phyloP scores from a whole-genome alignment of 345 rosid genomes.

The Brassica nigra region DNA sequence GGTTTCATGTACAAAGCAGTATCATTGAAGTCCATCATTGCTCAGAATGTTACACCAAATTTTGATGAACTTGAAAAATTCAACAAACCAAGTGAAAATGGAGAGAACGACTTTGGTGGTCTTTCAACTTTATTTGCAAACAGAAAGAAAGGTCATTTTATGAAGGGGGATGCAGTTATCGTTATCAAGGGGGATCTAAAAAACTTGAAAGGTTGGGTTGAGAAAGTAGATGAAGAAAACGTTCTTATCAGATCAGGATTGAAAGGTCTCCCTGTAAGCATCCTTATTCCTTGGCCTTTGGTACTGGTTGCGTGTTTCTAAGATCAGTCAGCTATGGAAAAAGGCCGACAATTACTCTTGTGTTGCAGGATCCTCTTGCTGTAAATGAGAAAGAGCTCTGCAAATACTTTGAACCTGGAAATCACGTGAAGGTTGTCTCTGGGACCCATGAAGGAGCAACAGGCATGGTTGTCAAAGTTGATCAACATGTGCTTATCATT shows the following conservation, averaged over 20 bases:
- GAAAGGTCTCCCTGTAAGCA: conserved; percentile 93
- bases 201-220: conserved; percentile 96
- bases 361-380: conserved; percentile 76
- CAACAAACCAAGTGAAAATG: conserved; percentile 71
- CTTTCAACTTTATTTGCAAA: conserved; percentile 85
- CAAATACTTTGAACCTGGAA: conserved; percentile 96
- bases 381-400: conserved; percentile 86
- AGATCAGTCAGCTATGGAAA: conserved; percentile 5
- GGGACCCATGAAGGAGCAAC: conserved; percentile 95
- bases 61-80: conserved; percentile 98
- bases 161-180: conserved; percentile 98
- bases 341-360: not conserved
- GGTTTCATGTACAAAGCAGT: conserved; percentile 86
- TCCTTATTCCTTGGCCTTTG: conserved; percentile 1
- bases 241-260: conserved; percentile 83
- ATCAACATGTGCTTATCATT: conserved; percentile 87
- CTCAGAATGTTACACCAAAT: conserved; percentile 75
- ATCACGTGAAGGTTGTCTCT: conserved; percentile 92
- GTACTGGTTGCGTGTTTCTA: conserved; percentile 8
- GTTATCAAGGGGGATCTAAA: conserved; percentile 91
- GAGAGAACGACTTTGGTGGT: conserved; percentile 73
- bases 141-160: conserved; percentile 95
- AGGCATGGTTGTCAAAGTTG: conserved; percentile 98
- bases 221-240: conserved; percentile 97
- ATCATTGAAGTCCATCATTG: conserved; percentile 80